Percentiles rank a stretch among this genome's conserved stretches.
These are phyloP conservation scores for Didymella lethalis DNA, from an alignment of 2,329 filamentous ascomycete genomes.

Conservation along the genomic window DNA sequence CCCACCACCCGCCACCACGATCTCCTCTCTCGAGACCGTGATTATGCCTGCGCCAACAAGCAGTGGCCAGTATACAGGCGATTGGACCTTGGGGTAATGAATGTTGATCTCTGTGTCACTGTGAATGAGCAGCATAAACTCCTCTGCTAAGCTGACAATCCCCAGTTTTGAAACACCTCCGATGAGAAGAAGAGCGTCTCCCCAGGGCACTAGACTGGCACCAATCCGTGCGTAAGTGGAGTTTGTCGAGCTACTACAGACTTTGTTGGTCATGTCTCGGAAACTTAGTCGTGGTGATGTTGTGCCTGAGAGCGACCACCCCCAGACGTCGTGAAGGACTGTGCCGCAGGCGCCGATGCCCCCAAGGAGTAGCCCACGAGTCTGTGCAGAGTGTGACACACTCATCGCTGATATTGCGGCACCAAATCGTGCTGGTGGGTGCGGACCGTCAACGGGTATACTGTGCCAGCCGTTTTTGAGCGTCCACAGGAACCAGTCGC, in stretches of 20 bases:
- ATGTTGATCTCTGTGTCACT: constrained; percentile 31
- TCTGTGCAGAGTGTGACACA: constrained; percentile 45
- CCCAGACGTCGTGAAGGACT: constrained; percentile 68
- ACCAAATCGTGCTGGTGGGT: constrained; percentile 63
- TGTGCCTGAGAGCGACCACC: constrained; percentile 63
- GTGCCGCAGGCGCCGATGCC: constrained; percentile 73
- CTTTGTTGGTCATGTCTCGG: constrained; percentile 40
- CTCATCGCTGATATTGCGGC: constrained; percentile 60
- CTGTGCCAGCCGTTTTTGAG: constrained; percentile 61
- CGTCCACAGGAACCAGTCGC: constrained; percentile 57
- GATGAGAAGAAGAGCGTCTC: constrained; percentile 58
- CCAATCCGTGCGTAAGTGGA: constrained; percentile 57
- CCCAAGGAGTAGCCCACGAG: constrained; percentile 72
- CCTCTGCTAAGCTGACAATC: constrained; percentile 37
- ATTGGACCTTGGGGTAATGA: constrained; percentile 29
- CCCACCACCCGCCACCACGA: constrained; percentile 78
- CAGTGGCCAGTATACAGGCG: constrained; percentile 64
- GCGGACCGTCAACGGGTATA: constrained; percentile 48
- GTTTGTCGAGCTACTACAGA: constrained; percentile 27
- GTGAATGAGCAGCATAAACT: constrained; percentile 39
- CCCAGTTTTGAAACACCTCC: constrained; percentile 58
- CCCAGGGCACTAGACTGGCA: constrained; percentile 58
- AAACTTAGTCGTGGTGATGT: constrained; percentile 38
- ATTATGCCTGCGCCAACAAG: constrained; percentile 73
- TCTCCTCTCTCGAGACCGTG: constrained; percentile 55